These are phyloP conservation scores for Trametes versicolor DNA, from an alignment of 1,284 basidiomycete genomes.

Conservation along the genomic window DNA sequence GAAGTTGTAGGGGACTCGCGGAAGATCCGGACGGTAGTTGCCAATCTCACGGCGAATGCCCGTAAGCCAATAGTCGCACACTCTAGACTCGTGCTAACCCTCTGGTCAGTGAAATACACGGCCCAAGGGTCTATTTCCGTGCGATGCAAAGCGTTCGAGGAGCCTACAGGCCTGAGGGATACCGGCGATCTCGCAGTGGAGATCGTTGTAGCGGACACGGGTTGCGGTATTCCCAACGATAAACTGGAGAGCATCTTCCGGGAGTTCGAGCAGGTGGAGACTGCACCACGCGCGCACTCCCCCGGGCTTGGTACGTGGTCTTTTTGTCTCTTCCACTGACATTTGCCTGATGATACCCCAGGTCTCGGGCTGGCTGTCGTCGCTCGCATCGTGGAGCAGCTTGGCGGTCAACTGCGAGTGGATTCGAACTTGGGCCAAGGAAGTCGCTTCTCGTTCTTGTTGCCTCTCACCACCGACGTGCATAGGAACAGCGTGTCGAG, in stretches of 20 bases:
- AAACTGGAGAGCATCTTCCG: slow-evolving; percentile 88
- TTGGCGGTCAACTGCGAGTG: slow-evolving; percentile 83
- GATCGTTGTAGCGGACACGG: slow-evolving; percentile 82
- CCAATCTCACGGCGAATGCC: slow-evolving; percentile 87
- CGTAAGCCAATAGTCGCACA: slow-evolving; percentile 51
- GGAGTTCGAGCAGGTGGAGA: slow-evolving; percentile 88
- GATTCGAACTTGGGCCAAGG: slow-evolving; percentile 78
- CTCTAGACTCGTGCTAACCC: slow-evolving; percentile 12
- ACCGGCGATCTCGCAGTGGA: slow-evolving; percentile 68
- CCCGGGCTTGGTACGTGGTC: slow-evolving; percentile 61
- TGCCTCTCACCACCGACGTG: slow-evolving; percentile 61
- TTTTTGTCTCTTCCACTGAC: background rate
- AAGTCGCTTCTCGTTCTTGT: slow-evolving; percentile 79
- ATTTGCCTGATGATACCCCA: slow-evolving; percentile 32
- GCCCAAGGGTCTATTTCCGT: slow-evolving; percentile 72
- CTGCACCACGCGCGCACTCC: slow-evolving; percentile 49
- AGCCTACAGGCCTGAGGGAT: slow-evolving; percentile 60
- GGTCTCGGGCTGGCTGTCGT: slow-evolving; percentile 86
- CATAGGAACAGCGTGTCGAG: slow-evolving; percentile 30
- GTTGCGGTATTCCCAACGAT: slow-evolving; percentile 77
- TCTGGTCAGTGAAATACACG: slow-evolving; percentile 78
- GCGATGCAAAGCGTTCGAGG: slow-evolving; percentile 62
- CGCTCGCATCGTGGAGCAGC: slow-evolving; percentile 84
- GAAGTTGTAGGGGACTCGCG: slow-evolving; percentile 76
- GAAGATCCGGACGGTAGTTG: slow-evolving; percentile 85